Evolutionary conservation across 352 stramenopile species (phyloP), one percentile per base, ranked within the genome.

Genomic region (Phytophthora hibernalis): DNA sequence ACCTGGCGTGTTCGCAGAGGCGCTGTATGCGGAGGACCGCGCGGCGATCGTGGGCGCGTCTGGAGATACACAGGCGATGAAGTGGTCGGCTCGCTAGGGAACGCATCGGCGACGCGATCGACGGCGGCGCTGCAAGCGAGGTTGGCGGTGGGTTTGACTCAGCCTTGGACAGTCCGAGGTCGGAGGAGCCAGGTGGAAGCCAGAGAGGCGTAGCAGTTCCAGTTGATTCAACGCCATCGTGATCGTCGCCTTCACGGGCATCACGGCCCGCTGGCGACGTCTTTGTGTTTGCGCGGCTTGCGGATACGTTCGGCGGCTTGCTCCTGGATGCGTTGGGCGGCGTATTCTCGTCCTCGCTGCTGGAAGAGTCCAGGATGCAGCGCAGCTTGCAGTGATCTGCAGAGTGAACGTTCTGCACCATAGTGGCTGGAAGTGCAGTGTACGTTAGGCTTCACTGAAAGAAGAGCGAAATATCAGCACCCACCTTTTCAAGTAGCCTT

Each of bases 311-410:
- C 9, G 33, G 33, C 33, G 33, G 33, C 13, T 11, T 38, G 24
- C 24, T 5, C 2, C 21, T 48, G 0, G 33, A 40, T 37, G 21
- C 24, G 24, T 57, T 28, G 4, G 50, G 33, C 15, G 35, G 15
- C 35, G 51, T 58, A 16, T 60, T 60, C 37, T 51, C 52, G 16
- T 60, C 52, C 11, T 50, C 52, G 22, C 38, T 38, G 8, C 43
- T 49, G 5, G 18, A 30, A 1, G 51, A 30, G 37, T 49, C 16
- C 11, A 26, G 21, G 13, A 49, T n/a, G 43, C 43, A 49, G 13
- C 43, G 43, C 7, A 28, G 1, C 10, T 15, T n/a, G 28, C 37
- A 58, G 51, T 49, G 51, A 18, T 33, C 10, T 1, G 38, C 31
- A 0, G 38, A 43, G 11, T 42, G 52, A 28, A 28, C 24, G 24